Evolutionary conservation across 2,329 filamentous ascomycete genomes (phyloP), one percentile per base, ranked within the genome.

Genomic region (Alternaria arbusti): DNA sequence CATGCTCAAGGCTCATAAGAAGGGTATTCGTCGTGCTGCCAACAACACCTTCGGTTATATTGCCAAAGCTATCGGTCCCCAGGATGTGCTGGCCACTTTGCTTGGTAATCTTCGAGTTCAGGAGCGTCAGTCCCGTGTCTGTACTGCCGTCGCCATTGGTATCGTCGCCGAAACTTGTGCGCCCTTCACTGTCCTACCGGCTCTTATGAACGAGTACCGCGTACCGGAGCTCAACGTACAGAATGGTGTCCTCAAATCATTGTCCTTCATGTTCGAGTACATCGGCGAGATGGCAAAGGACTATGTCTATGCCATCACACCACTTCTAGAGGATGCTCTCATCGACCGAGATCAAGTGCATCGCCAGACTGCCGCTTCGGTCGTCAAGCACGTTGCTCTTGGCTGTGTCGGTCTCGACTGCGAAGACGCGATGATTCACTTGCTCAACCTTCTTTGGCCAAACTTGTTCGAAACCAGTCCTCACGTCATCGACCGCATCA

Each of bases 11-110:
- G 96, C 96, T 7, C 96, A 99, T 86, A 99, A 99, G 84, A 99
- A 99, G 86, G 96, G 96, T 69, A 99, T 99, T 72, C 92, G 96
- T 69, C 91, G 96, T 80, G 96, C 96, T 22, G 96, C 96, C 73
- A 99, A 99, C 88, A 99, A 99, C 85, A 99, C 96, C 0, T 99
- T 99, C 75, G 96, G 96, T 80, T 99, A 97, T 86, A 99, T 99
- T 75, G 96, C 96, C 78, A 99, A 99, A 83, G 96, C 96, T 64
- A 99, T 99, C 74, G 96, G 96, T 70, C 96, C 96, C 12, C 95
- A 98, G 81, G 96, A 99, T 84, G 96, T 99, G 25, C 85, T 99
- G 61, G 94, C 96, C 5, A 98, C 96, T 1, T 86, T 99, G 15
- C 88, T 99, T 67, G 97, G 97, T 87, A 99, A 99, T 79, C 86